These are phyloP conservation scores for Halophytophthora batemanensis DNA, from an alignment of 352 stramenopile species.

Conservation along the genomic window DNA sequence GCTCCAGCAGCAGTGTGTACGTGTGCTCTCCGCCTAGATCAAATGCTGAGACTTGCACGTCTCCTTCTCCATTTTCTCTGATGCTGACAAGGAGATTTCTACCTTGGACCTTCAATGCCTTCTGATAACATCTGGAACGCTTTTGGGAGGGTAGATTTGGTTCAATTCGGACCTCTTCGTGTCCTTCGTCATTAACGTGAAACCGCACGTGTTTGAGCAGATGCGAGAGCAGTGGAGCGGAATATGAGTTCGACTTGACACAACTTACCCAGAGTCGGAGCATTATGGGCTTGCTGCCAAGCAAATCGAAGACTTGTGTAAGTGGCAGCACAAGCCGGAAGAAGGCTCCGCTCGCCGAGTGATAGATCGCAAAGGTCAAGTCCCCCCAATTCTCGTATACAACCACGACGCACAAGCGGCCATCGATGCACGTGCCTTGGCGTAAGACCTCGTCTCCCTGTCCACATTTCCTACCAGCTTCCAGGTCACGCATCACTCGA, in stretches of 20 bases:
- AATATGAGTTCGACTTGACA: slow-evolving; percentile 72
- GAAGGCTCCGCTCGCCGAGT: slow-evolving; percentile 28
- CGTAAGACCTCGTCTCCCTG: slow-evolving; percentile 70
- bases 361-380: slow-evolving; percentile 52
- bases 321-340: slow-evolving; percentile 34
- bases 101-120: slow-evolving; percentile 28
- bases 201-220: slow-evolving; percentile 44
- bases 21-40: slow-evolving; percentile 36
- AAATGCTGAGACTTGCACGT: slow-evolving; percentile 43
- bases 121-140: slow-evolving; percentile 27
- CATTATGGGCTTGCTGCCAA: slow-evolving; percentile 35
- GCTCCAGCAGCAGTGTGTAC: slow-evolving; percentile 48
- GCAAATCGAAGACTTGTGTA: slow-evolving; percentile 29
- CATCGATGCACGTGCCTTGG: slow-evolving; percentile 43
- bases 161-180: slow-evolving; percentile 17
- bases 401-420: slow-evolving; percentile 45
- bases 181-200: slow-evolving; percentile 2
- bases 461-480: slow-evolving; percentile 54
- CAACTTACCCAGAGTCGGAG: slow-evolving; percentile 64
- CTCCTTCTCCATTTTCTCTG: slow-evolving; percentile 29
- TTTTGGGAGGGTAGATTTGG: slow-evolving; percentile 3
- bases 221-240: slow-evolving; percentile 33
- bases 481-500: slow-evolving; percentile 59
- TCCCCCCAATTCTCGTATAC: slow-evolving; percentile 84
- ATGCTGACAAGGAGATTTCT: slow-evolving; percentile 50